Evolutionary conservation across 495 filamentous ascomycete species (phyloP).

Genomic region (Daldinia childiae): DNA sequence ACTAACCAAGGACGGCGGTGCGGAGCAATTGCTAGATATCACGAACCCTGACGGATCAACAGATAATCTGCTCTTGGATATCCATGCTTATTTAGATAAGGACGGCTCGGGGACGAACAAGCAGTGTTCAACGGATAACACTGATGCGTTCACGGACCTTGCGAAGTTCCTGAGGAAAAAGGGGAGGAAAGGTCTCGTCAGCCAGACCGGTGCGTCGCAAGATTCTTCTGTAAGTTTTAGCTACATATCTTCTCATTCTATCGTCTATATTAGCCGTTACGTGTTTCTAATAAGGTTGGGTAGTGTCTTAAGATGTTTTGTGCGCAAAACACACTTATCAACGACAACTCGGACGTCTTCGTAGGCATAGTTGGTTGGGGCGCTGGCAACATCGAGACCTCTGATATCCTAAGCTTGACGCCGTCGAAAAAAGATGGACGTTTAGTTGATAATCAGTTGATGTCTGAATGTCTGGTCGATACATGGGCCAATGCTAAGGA

Average conservation of each 20-base stretch:
- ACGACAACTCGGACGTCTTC: conserved; percentile 62
- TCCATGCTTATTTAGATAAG: conserved; percentile 63
- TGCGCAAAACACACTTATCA: conserved; percentile 57
- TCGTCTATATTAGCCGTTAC: background rate
- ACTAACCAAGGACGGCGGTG: conserved; percentile 56
- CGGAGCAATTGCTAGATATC: conserved; percentile 58
- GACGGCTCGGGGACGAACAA: conserved; percentile 65
- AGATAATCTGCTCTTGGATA: conserved; percentile 64
- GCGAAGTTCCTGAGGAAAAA: conserved; percentile 59
- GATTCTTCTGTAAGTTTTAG: conserved; percentile 44
- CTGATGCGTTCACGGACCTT: conserved; percentile 58
- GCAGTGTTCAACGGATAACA: conserved; percentile 63
- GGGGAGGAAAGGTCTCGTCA: conserved; percentile 61
- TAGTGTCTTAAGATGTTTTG: conserved; percentile 57
- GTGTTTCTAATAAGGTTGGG: conserved; percentile 1
- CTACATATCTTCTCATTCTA: background rate
- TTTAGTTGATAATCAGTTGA: conserved; percentile 53
- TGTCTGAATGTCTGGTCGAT: conserved; percentile 51
- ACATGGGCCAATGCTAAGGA: conserved; percentile 42
- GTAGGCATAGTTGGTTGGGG: conserved; percentile 61
- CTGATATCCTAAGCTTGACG: conserved; percentile 57
- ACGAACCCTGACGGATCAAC: conserved; percentile 64
- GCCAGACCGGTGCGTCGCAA: conserved; percentile 62
- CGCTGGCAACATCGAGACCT: conserved; percentile 58
- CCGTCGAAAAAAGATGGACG: conserved; percentile 51